phyloP scores from a whole-genome alignment of 257 asterid species.

The Solanum lignicaule region DNA sequence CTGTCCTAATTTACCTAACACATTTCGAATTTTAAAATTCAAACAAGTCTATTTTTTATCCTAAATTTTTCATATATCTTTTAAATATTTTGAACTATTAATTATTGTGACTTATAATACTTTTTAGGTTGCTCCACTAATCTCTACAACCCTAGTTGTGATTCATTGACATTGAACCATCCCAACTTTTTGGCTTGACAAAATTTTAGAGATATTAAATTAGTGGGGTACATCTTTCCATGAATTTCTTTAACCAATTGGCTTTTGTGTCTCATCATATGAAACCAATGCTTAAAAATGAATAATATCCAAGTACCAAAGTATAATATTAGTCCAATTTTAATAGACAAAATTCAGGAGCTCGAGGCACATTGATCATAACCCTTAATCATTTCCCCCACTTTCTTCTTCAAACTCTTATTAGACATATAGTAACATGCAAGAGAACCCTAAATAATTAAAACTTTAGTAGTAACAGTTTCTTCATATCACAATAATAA shows the following conservation, averaged over 20 bases:
- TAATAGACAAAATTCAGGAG: background rate
- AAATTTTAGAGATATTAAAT: background rate
- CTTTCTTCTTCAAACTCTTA: slow-evolving; percentile 10
- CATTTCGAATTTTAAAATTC: too few species aligned
- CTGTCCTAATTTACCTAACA: too few species aligned
- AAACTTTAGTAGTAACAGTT: background rate
- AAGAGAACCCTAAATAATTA: background rate
- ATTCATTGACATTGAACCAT: background rate
- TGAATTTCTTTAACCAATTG: background rate
- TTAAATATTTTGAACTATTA: too few species aligned
- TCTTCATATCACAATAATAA: slow-evolving; percentile 24
- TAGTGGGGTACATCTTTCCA: background rate
- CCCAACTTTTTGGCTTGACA: background rate
- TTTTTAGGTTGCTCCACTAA: background rate
- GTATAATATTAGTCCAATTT: background rate
- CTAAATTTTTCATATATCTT: too few species aligned
- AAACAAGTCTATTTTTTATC: too few species aligned
- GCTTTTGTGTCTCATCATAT: background rate
- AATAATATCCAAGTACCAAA: background rate
- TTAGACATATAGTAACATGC: background rate
- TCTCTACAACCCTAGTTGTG: background rate
- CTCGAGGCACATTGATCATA: background rate
- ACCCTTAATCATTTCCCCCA: slow-evolving; percentile 34
- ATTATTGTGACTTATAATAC: too few species aligned
- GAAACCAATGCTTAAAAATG: background rate